A percentile compares a stretch with the other conserved stretches of the same genome.
Evolutionary conservation across 2,329 filamentous ascomycete genomes (phyloP).

Genomic region (Akanthomyces dipterigenus): DNA sequence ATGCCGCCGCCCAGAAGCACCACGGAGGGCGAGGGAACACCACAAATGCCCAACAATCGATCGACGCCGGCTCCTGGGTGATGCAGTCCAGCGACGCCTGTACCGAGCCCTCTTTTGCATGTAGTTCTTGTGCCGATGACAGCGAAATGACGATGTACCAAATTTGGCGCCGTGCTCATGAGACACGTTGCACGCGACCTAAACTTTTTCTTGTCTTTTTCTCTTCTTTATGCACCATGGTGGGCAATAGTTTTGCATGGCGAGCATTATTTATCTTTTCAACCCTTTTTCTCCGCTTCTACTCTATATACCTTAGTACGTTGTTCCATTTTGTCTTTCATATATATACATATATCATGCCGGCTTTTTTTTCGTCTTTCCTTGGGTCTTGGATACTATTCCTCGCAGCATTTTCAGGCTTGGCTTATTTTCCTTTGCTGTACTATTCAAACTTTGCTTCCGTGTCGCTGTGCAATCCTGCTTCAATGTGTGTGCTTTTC

Average conservation of each 20-base stretch:
- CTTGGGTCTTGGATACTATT: not conserved
- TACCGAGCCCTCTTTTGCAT: not conserved
- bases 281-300: not conserved
- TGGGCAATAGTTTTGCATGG: constrained; percentile 2
- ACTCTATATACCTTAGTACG: not conserved
- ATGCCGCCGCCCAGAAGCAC: constrained; percentile 6
- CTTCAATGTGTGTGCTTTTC: not conserved
- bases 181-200: not conserved
- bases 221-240: not conserved
- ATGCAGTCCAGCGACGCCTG: not conserved
- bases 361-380: not conserved
- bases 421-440: not conserved
- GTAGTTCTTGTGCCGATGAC: not conserved
- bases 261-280: not conserved
- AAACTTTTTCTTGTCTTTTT: not conserved
- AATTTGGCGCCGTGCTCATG: not conserved
- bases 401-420: not conserved
- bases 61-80: not conserved
- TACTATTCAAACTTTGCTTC: not conserved
- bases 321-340: not conserved
- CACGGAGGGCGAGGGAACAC: constrained; percentile 2
- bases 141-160: not conserved
- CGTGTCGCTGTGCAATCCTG: not conserved
- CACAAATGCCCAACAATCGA: not conserved
- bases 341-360: not conserved